Base-by-base conservation (phyloP, 768 basidiomycete species). In the Calvatia gigantea region DNA sequence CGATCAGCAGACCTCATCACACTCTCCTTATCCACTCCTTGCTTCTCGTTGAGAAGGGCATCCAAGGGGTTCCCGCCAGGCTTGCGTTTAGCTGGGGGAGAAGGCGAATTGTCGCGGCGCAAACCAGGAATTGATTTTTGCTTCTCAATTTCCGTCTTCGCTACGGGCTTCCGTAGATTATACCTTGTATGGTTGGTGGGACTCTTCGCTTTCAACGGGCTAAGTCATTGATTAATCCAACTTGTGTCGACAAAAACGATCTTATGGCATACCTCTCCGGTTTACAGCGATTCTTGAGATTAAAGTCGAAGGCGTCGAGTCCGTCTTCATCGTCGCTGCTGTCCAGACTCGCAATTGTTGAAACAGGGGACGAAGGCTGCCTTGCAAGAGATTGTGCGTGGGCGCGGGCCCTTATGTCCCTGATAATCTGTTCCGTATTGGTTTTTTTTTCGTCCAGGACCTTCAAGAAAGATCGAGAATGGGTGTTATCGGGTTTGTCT, bases 341-440 rank as follows among this genome's bases (percentile, higher is more conserved):
- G 31, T 77, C 80, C 31, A 75, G 71, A n/a, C 73, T 73, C 37
- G 73, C 62, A 51, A 81, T 75, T 31, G 71, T 66, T 12, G 70
- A 61, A 23, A 60, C 43, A 25, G 62, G 51, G 21, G 39, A 49
- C n/a, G 47, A 31, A n/a, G 71, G 64, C 42, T 83, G 79, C 2
- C 78, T 75, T n/a, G 72, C 75, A 23, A 68, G 61, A 6, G 59
- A 73, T 19, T 69, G 73, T 53, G 80, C 82, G 45, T 72, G 76
- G 4, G 82, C 86, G 58, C 73, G 76, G n/a, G 80, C 83, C 69
- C 79, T 87, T 58, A 89, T 87, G 32, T 81, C 73, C 6, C 79
- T 84, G 43, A 90, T 83, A 28, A 88, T 73, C 61, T 75, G 72
- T 14, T 78, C 78, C 2, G 87, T 74, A 65, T 83, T 87, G 25